Conservation (phyloP, 2,329 filamentous ascomycete species). For the Diaporthe aspalathi region DNA sequence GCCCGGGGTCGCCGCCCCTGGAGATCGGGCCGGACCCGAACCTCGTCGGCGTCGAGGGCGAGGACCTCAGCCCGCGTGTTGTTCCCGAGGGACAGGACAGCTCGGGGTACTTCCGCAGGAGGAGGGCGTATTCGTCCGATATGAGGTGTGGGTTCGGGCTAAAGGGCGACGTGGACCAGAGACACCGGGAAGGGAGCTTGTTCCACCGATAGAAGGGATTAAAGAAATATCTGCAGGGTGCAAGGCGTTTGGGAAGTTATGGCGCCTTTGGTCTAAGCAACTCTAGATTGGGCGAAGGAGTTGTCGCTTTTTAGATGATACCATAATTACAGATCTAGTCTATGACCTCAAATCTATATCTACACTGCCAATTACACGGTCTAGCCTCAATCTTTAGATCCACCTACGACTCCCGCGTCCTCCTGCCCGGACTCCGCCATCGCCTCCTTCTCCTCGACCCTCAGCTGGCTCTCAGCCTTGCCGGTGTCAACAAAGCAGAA, state of each 20-base stretch:
- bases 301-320: slow-evolving; percentile 16
- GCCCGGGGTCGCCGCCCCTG: not conserved
- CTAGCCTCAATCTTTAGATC: not conserved
- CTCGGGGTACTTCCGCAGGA: slow-evolving; percentile 23
- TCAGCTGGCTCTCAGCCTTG: slow-evolving; percentile 66
- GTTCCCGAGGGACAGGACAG: slow-evolving; percentile 5
- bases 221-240: not conserved
- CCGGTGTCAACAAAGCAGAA: slow-evolving; percentile 68
- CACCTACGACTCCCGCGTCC: slow-evolving; percentile 1
- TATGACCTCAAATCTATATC: not conserved
- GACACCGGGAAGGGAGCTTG: slow-evolving; percentile 31
- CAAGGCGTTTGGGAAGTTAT: not conserved
- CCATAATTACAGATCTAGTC: slow-evolving; percentile 24
- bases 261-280: not conserved
- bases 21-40: slow-evolving; percentile 17
- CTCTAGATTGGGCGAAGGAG: not conserved
- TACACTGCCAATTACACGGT: not conserved
- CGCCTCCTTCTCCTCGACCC: slow-evolving; percentile 64
- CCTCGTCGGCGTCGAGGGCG: slow-evolving; percentile 24
- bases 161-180: slow-evolving; percentile 42
- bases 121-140: slow-evolving; percentile 17
- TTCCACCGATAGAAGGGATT: slow-evolving; percentile 30
- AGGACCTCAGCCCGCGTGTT: slow-evolving; percentile 7
- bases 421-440: slow-evolving; percentile 54
- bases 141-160: slow-evolving; percentile 45